A percentile compares a stretch with the other conserved stretches of the same genome.
phyloP scores from a whole-genome alignment of 2,329 filamentous ascomycete species.

The Grosmannia clavigera region DNA sequence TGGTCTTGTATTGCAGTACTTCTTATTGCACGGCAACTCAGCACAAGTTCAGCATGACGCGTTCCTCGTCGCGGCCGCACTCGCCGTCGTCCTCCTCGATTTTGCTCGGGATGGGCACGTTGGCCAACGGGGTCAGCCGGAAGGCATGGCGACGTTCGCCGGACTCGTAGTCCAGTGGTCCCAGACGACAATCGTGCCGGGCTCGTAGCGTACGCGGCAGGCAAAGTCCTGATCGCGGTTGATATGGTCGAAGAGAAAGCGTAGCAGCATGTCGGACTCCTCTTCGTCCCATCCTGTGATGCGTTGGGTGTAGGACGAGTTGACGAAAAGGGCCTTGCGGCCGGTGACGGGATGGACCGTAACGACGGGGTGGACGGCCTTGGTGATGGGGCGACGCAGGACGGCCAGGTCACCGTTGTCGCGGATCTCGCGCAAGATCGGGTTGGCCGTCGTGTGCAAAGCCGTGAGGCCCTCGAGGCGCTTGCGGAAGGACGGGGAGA shows the following conservation, averaged over 20 bases:
- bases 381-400: constrained; percentile 33
- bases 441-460: constrained; percentile 38
- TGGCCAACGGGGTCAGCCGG: constrained; percentile 20
- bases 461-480: constrained; percentile 73
- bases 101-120: constrained; percentile 28
- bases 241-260: constrained; percentile 30
- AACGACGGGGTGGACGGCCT: constrained; percentile 64
- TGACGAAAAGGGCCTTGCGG: constrained; percentile 73
- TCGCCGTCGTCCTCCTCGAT: constrained; percentile 11
- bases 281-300: constrained; percentile 79
- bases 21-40: neutral
- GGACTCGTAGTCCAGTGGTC: constrained; percentile 14
- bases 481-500: constrained; percentile 64
- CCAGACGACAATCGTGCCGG: constrained; percentile 32
- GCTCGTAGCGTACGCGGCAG: constrained; percentile 33
- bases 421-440: constrained; percentile 11
- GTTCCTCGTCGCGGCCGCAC: constrained; percentile 7
- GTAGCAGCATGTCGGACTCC: constrained; percentile 52
- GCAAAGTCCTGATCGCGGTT: constrained; percentile 32
- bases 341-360: constrained; percentile 68
- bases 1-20: neutral
- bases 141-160: constrained; percentile 13
- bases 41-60: constrained; percentile 10
- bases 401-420: constrained; percentile 15
- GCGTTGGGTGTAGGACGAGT: constrained; percentile 37